Evolutionary conservation across 495 filamentous ascomycete genomes (phyloP).

Genomic region (Trichoderma virens): DNA sequence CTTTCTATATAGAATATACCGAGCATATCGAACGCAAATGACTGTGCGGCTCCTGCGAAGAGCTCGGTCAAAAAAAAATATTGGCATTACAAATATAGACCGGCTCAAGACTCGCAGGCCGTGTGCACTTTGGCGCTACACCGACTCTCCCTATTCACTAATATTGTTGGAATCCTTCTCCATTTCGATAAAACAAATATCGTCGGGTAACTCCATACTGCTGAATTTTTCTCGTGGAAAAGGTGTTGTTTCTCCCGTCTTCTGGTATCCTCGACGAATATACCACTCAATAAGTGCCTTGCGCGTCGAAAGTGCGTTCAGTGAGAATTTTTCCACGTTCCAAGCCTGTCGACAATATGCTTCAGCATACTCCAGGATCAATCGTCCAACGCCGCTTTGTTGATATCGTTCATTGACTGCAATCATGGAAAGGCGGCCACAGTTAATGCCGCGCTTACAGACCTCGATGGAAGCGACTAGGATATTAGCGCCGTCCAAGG

Average conservation of each 20-base stretch:
- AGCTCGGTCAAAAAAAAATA: too few relatives aligned
- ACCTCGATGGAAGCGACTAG: slow-evolving; percentile 25
- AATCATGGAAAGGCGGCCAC: slow-evolving; percentile 27
- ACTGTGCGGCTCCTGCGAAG: too few relatives aligned
- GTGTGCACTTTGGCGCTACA: neutral
- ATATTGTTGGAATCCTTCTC: slow-evolving; percentile 11
- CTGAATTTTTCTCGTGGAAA: slow-evolving; percentile 22
- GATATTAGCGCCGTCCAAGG: slow-evolving; percentile 12
- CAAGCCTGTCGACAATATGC: slow-evolving; percentile 24
- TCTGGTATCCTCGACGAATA: slow-evolving; percentile 25
- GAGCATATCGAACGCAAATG: too few relatives aligned
- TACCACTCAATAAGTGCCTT: slow-evolving; percentile 32
- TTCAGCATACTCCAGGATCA: slow-evolving; percentile 29
- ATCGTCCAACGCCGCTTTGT: slow-evolving; percentile 25
- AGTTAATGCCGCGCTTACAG: slow-evolving; percentile 12
- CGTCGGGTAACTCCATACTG: slow-evolving; percentile 22
- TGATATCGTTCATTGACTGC: slow-evolving; percentile 25
- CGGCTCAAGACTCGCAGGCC: too few relatives aligned
- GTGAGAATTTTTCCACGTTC: slow-evolving; percentile 16
- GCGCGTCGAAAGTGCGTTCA: slow-evolving; percentile 31
- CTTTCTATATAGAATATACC: too few relatives aligned
- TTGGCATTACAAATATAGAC: too few relatives aligned
- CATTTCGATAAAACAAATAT: slow-evolving; percentile 27
- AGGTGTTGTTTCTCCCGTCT: slow-evolving; percentile 24
- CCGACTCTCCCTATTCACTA: neutral